phyloP scores from a whole-genome alignment of 2,329 filamentous ascomycete genomes.

The Sphaerulina musiva region DNA sequence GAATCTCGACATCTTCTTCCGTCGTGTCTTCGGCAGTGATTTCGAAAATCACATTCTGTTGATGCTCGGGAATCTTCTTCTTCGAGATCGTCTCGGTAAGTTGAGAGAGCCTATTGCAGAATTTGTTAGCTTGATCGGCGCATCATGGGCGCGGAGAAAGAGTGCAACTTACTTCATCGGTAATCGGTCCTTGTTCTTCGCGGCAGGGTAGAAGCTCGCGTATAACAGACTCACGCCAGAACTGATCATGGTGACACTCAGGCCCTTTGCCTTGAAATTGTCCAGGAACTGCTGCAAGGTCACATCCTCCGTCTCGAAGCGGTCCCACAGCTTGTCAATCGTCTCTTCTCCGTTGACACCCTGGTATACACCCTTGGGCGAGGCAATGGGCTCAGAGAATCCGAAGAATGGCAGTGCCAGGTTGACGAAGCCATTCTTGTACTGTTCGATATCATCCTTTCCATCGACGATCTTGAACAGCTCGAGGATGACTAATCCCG shows the following conservation, averaged over 20 bases:
- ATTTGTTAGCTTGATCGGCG: slow-evolving; percentile 18
- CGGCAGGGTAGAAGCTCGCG: slow-evolving; percentile 81
- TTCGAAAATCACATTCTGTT: slow-evolving; percentile 95
- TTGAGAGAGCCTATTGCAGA: slow-evolving; percentile 64
- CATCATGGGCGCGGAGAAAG: background rate
- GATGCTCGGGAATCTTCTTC: slow-evolving; percentile 82
- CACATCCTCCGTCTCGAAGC: slow-evolving; percentile 83
- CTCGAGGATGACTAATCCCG: slow-evolving; percentile 85
- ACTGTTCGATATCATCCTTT: slow-evolving; percentile 94
- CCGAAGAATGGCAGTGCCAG: slow-evolving; percentile 94
- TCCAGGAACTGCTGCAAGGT: slow-evolving; percentile 78
- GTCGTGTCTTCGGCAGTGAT: slow-evolving; percentile 83
- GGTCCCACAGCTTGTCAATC: slow-evolving; percentile 96
- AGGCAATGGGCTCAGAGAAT: slow-evolving; percentile 93
- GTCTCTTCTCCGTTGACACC: slow-evolving; percentile 70
- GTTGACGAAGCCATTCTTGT: slow-evolving; percentile 99
- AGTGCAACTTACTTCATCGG: slow-evolving; percentile 55
- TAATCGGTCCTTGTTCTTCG: slow-evolving; percentile 75
- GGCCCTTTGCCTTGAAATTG: slow-evolving; percentile 71
- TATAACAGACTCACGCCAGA: slow-evolving; percentile 95
- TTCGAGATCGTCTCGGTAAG: slow-evolving; percentile 84
- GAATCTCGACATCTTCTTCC: slow-evolving; percentile 92
- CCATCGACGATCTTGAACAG: slow-evolving; percentile 95
- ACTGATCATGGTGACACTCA: slow-evolving; percentile 86
- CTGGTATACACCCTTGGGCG: slow-evolving; percentile 84